Percentiles rank a stretch among this genome's conserved stretches.
These are phyloP conservation scores for Grifola frondosa DNA, from an alignment of 1,284 basidiomycete genomes.

Conservation along the genomic window DNA sequence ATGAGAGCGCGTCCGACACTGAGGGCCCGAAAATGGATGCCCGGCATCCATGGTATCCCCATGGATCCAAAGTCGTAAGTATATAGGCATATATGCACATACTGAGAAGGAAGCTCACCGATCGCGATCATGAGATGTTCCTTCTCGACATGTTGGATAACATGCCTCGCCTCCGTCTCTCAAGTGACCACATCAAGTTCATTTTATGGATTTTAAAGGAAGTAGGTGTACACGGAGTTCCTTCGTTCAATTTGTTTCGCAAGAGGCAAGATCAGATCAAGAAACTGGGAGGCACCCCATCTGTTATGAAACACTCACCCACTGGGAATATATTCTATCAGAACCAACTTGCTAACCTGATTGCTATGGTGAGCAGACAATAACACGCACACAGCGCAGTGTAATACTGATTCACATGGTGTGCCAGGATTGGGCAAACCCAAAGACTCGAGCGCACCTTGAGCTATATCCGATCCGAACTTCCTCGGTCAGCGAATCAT, in stretches of 20 bases:
- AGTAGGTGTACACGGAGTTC: slow-evolving; percentile 31
- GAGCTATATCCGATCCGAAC: too few relatives aligned
- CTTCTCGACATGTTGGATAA: slow-evolving; percentile 36
- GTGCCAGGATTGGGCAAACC: too few relatives aligned
- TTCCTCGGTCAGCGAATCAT: too few relatives aligned
- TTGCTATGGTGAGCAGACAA: slow-evolving; percentile 25
- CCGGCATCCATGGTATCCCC: too few relatives aligned
- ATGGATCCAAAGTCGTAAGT: too few relatives aligned
- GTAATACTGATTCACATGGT: too few relatives aligned
- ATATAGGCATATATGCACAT: too few relatives aligned
- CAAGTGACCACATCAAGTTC: slow-evolving; percentile 32
- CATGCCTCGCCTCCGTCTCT: slow-evolving; percentile 33
- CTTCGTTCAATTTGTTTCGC: slow-evolving; percentile 28
- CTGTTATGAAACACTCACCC: slow-evolving; percentile 24
- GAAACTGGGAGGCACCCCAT: slow-evolving; percentile 13
- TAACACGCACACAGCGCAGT: not conserved
- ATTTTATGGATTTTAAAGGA: slow-evolving; percentile 36
- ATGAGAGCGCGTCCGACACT: too few relatives aligned
- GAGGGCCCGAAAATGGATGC: too few relatives aligned
- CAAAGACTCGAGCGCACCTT: too few relatives aligned
- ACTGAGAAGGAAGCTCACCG: too few relatives aligned
- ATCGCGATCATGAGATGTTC: too few relatives aligned
- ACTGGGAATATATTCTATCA: slow-evolving; percentile 34
- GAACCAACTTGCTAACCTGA: slow-evolving; percentile 26
- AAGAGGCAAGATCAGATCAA: slow-evolving; percentile 23